Percentiles rank a stretch among this genome's conserved stretches.
Conservation (phyloP, 768 basidiomycete species). For the Pisolithus sp. region DNA sequence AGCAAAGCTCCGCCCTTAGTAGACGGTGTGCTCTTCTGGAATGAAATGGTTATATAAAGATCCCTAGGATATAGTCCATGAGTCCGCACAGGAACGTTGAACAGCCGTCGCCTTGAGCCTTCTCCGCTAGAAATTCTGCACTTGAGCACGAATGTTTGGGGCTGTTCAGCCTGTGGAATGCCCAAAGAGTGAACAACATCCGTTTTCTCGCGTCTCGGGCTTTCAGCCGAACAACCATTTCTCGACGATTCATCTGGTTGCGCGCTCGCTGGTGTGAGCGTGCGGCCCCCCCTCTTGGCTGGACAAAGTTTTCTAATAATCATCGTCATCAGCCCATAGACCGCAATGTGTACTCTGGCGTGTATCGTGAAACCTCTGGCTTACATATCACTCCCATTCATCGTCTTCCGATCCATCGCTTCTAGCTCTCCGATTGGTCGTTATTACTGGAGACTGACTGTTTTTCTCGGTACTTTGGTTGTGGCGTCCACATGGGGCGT, state of each 20-base stretch:
- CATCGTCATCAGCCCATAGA: background rate
- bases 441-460: slow-evolving; percentile 67
- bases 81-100: too few species aligned
- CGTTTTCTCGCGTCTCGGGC: too few species aligned
- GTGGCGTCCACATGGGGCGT: slow-evolving; percentile 69
- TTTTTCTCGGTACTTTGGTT: slow-evolving; percentile 68
- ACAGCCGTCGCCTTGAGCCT: too few species aligned
- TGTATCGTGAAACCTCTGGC: slow-evolving; percentile 64
- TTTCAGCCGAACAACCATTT: slow-evolving; percentile 11
- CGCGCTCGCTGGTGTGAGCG: slow-evolving; percentile 22
- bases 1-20: too few species aligned
- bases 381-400: slow-evolving; percentile 67
- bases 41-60: background rate
- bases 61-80: too few species aligned
- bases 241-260: slow-evolving; percentile 25
- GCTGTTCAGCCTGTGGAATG: too few species aligned
- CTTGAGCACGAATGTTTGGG: too few species aligned
- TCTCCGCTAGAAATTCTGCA: too few species aligned
- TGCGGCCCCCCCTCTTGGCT: slow-evolving; percentile 10
- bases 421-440: slow-evolving; percentile 48
- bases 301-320: background rate
- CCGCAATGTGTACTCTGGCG: slow-evolving; percentile 56
- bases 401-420: slow-evolving; percentile 58
- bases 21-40: background rate
- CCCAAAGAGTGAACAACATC: too few species aligned